Conservation (phyloP, 2,329 filamentous ascomycete genomes). For the Aspergillus neoniger region DNA sequence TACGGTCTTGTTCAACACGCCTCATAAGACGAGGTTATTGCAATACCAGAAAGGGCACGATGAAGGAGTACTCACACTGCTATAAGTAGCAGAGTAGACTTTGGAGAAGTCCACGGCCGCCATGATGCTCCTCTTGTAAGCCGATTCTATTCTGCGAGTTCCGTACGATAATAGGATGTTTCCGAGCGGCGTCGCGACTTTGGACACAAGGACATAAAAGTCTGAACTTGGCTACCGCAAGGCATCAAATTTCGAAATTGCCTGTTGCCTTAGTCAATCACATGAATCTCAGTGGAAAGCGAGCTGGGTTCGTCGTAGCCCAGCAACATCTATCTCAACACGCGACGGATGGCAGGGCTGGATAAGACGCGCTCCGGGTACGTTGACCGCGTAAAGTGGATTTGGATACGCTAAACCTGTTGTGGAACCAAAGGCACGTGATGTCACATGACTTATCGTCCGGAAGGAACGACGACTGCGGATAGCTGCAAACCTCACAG, state of each 20-base stretch:
- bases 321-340: constrained; percentile 27
- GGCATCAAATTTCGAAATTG: constrained; percentile 12
- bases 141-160: constrained; percentile 24
- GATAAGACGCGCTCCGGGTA: constrained; percentile 34
- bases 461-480: constrained; percentile 31
- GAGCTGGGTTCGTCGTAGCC: constrained; percentile 33
- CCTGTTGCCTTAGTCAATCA: neutral
- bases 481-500: constrained; percentile 32
- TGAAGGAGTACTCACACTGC: constrained; percentile 52
- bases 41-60: neutral
- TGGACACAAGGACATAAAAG: constrained; percentile 11
- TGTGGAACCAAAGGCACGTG: constrained; percentile 27
- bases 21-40: neutral
- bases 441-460: constrained; percentile 25
- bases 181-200: constrained; percentile 14
- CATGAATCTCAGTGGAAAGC: constrained; percentile 17
- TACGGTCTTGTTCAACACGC: neutral
- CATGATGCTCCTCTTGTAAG: constrained; percentile 32
- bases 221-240: constrained; percentile 11
- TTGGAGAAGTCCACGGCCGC: constrained; percentile 43
- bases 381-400: constrained; percentile 43
- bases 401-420: constrained; percentile 28
- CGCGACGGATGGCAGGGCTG: constrained; percentile 29
- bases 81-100: constrained; percentile 67
- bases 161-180: constrained; percentile 23